Evolutionary conservation across 129 eudicot species (phyloP).

Genomic region (Flaveria brownii): DNA sequence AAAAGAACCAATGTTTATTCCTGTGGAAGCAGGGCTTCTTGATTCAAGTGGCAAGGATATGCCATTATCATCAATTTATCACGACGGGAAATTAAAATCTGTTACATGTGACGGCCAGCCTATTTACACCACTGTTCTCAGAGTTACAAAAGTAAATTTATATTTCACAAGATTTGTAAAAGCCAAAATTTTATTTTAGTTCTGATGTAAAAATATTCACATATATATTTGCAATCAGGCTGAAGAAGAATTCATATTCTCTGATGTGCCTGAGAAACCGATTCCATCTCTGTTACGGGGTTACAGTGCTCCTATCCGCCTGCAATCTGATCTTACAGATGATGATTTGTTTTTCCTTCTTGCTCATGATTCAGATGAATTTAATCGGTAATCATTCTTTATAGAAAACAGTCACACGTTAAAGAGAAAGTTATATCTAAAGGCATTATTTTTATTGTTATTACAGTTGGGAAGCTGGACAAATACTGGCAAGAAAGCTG

Average conservation of each 20-base stretch:
- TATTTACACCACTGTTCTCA: neutral
- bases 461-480: slow-evolving; percentile 96
- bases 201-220: no score
- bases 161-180: neutral
- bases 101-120: slow-evolving; percentile 28
- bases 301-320: slow-evolving; percentile 90
- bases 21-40: slow-evolving; percentile 73
- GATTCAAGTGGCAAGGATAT: slow-evolving; percentile 86
- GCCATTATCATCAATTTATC: slow-evolving; percentile 65
- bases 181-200: neutral
- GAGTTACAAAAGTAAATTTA: neutral
- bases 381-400: slow-evolving; percentile 61
- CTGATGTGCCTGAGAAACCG: slow-evolving; percentile 66
- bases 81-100: slow-evolving; percentile 64
- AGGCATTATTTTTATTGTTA: neutral
- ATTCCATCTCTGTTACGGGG: slow-evolving; percentile 85
- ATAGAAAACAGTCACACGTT: neutral
- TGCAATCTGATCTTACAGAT: slow-evolving; percentile 82
- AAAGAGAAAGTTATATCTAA: neutral
- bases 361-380: slow-evolving; percentile 96
- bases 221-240: slow-evolving; percentile 37
- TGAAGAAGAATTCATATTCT: slow-evolving; percentile 85
- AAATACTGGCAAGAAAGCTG: slow-evolving; percentile 73
- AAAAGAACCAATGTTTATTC: slow-evolving; percentile 96
- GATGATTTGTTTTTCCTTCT: slow-evolving; percentile 78